Percentiles rank a stretch among this genome's conserved stretches.
Evolutionary conservation across 1,284 basidiomycete species (phyloP).

Genomic region (Fistulinella staudtii): DNA sequence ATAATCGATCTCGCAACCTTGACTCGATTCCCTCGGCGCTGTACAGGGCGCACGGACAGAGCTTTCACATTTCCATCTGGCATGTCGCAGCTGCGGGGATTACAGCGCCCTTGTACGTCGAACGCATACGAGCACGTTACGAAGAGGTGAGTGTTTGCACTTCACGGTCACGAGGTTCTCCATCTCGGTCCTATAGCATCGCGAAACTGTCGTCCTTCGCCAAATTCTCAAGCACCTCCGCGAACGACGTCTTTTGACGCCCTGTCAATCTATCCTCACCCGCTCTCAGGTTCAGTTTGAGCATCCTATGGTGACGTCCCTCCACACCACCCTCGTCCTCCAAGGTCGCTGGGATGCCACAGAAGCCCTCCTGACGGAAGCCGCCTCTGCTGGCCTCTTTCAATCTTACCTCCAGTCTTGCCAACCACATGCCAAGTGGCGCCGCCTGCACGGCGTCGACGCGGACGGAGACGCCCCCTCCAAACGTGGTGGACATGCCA

Average conservation of each 20-base stretch:
- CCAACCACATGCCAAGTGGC: constrained; percentile 58
- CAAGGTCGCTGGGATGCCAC: constrained; percentile 60
- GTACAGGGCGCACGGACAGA: constrained; percentile 60
- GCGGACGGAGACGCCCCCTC: constrained; percentile 61
- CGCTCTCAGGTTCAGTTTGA: constrained; percentile 60
- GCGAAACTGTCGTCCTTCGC: constrained; percentile 60
- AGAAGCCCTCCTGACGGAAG: constrained; percentile 51
- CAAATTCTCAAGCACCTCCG: constrained; percentile 79
- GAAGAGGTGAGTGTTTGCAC: constrained; percentile 49
- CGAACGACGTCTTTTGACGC: constrained; percentile 65
- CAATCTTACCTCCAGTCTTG: constrained; percentile 53
- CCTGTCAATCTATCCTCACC: constrained; percentile 59
- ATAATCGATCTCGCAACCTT: neutral
- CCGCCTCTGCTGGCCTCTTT: constrained; percentile 55
- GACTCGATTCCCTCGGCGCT: neutral
- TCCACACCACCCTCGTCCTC: constrained; percentile 65
- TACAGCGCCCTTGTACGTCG: constrained; percentile 50
- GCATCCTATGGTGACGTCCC: constrained; percentile 64
- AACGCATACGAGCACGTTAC: constrained; percentile 46
- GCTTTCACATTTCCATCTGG: constrained; percentile 78
- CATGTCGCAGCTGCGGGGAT: constrained; percentile 61
- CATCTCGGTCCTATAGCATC: constrained; percentile 33
- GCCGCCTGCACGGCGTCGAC: constrained; percentile 50
- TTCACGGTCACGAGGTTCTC: neutral
- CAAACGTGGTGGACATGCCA: constrained; percentile 74